Base-by-base conservation (phyloP, 2,329 filamentous ascomycete genomes). In the Penicillium sp. region DNA sequence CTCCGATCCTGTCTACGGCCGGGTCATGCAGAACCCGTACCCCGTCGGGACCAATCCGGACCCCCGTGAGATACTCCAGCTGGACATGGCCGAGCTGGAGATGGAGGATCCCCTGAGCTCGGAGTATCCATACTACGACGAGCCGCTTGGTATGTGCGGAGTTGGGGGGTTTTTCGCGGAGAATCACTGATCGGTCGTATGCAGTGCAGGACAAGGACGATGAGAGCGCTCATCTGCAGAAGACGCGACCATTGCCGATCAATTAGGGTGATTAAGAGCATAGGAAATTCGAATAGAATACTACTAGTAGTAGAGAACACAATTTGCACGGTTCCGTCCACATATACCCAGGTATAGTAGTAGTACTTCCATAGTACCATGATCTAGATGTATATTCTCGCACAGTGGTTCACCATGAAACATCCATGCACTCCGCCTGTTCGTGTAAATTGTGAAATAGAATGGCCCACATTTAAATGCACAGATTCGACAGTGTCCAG, bases 61-160 rank as follows among this genome's bases (percentile, higher is more conserved):
- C 12, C 39, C 39, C 8, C 46, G 23, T 4, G 42, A n/a, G 13
- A 30, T 40, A n/a, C 18, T 13, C 20, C 45, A 27, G 18, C 21
- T 53, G 3, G 27, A 26, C 3, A 26, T 46, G 4, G 66, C 70
- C 20, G 52, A 68, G 5, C 53, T 49, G 7, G 33, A 45, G 2
- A 55, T 52, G 20, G 66, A 70, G 2, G 61, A 67, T 49, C 65
- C 64, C 4, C 59, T 69, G 47, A 62, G 69, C 49, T 60, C 66
- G 5, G 60, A 63, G 3, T 65, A 62, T 34, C 64, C 63, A 2
- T 65, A 68, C 39, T 56, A 55, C 12, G 56, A 66, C 23, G 34
- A 64, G 37, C 62, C 67, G 47, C 50, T 70, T 15, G 66, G 69
- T 70, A 67, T 42, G 39, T 42, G 39, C 29, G 39, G 39, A 29